A percentile compares a stretch with the other conserved stretches of the same genome.
Conservation (phyloP, 2,329 filamentous ascomycete genomes). For the Talaromyces marneffei region DNA sequence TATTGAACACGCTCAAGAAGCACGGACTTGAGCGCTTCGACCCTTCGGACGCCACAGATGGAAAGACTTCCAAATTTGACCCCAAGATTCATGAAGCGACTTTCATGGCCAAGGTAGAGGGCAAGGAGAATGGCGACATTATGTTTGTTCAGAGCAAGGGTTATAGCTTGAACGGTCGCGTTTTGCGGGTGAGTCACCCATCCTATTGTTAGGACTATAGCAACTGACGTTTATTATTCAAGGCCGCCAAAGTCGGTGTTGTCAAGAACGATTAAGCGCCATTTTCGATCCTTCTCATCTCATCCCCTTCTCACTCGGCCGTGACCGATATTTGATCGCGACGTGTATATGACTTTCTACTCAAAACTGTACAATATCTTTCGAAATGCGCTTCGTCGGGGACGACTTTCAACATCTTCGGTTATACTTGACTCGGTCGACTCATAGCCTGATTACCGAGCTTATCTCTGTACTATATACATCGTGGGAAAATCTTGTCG, state of each 20-base stretch:
- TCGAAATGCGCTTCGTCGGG: neutral
- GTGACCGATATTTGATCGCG: neutral
- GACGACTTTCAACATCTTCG: neutral
- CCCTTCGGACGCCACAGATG: conserved; percentile 49
- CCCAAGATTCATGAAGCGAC: conserved; percentile 95
- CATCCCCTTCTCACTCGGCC: neutral
- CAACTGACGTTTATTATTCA: conserved; percentile 14
- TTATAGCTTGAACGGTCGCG: conserved; percentile 84
- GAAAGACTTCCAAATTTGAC: conserved; percentile 77
- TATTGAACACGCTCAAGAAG: conserved; percentile 84
- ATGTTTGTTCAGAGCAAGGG: conserved; percentile 94
- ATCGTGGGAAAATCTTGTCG: neutral
- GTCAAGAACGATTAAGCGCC: conserved; percentile 66
- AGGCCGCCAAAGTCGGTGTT: conserved; percentile 89
- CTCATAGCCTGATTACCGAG: neutral
- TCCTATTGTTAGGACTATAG: neutral
- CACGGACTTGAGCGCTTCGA: conserved; percentile 89
- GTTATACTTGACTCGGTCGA: neutral
- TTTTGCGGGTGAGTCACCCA: conserved; percentile 58
- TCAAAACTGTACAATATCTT: conserved; percentile 12
- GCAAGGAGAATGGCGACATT: conserved; percentile 83
- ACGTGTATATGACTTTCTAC: conserved; percentile 2
- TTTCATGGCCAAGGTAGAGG: conserved; percentile 82
- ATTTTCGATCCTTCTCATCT: neutral
- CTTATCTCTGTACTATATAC: conserved; percentile 12